Percentiles rank a stretch among this genome's conserved stretches.
Conservation (phyloP, 345 rosid genomes). For the Gossypium arboreum region DNA sequence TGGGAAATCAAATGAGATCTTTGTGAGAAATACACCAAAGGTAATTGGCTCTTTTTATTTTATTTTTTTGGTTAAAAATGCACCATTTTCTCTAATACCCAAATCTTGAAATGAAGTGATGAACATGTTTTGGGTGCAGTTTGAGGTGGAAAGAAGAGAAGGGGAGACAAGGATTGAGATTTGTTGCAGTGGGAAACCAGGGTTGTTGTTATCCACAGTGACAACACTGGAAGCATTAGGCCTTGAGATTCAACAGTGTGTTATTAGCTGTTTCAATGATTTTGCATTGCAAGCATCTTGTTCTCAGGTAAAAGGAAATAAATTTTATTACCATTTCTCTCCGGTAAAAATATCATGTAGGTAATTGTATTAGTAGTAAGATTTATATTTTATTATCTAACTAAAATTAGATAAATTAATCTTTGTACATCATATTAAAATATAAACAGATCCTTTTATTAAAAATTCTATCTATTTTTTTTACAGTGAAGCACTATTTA, state of each 20-base stretch:
- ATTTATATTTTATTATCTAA: too few relatives aligned
- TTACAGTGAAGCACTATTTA: too few relatives aligned
- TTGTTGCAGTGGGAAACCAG: conserved; percentile 78
- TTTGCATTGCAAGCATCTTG: conserved; percentile 91
- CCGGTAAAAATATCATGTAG: too few relatives aligned
- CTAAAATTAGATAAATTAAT: too few relatives aligned
- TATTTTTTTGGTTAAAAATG: neutral
- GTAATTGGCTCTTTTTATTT: conserved; percentile 26
- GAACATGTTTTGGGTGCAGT: conserved; percentile 36
- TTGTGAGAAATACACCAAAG: conserved; percentile 86
- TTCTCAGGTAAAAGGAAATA: conserved; percentile 48
- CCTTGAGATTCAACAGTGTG: conserved; percentile 87
- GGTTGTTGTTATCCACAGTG: conserved; percentile 75
- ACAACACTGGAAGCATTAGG: conserved; percentile 79
- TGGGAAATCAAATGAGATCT: conserved; percentile 47
- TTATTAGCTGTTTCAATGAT: conserved; percentile 84
- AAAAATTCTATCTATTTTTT: too few relatives aligned
- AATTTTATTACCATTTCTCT: too few relatives aligned
- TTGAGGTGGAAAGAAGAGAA: conserved; percentile 63
- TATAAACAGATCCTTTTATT: too few relatives aligned
- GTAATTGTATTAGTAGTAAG: too few relatives aligned
- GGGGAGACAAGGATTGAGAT: conserved; percentile 62
- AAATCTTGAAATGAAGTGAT: neutral
- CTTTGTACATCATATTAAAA: too few relatives aligned
- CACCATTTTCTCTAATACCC: neutral